A percentile compares a stretch with the other conserved stretches of the same genome.
phyloP scores from a whole-genome alignment of 1,284 basidiomycete species.

The Pseudozyma pruni region DNA sequence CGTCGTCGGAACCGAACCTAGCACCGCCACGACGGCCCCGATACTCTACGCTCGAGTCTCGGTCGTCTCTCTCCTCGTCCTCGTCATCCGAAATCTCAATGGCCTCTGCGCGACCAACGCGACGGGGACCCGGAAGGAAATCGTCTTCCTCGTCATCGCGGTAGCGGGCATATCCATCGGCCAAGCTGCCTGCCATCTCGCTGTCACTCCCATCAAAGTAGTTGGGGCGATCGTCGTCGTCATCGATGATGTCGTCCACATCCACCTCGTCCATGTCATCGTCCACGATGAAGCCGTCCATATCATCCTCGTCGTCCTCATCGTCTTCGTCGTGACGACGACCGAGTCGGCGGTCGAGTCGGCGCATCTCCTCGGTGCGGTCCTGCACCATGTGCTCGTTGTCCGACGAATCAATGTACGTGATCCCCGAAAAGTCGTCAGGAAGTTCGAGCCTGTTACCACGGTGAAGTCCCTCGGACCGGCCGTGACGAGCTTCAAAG shows the following conservation, averaged over 20 bases:
- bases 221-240: not conserved
- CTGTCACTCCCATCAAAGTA: not conserved
- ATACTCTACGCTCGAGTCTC: conserved; percentile 32
- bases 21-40: conserved; percentile 7
- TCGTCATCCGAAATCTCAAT: conserved; percentile 46
- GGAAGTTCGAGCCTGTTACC: conserved; percentile 11
- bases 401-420: conserved; percentile 9
- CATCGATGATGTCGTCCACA: not conserved
- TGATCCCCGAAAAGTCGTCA: conserved; percentile 1
- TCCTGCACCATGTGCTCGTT: conserved; percentile 11
- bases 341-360: no score
- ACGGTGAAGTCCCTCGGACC: conserved; percentile 12
- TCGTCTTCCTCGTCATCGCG: conserved; percentile 27
- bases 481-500: conserved; percentile 24
- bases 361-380: not conserved
- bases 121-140: conserved; percentile 35
- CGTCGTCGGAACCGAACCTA: conserved; percentile 4
- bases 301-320: conserved; percentile 35
- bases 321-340: not conserved
- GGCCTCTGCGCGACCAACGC: conserved; percentile 8
- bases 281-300: conserved; percentile 37
- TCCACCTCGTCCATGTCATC: conserved; percentile 6
- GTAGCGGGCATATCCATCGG: not conserved
- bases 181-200: conserved; percentile 1
- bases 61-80: conserved; percentile 5